Evolutionary conservation across 306 rosid species (phyloP), one percentile per base, ranked within the genome.

Genomic region (Astragalus glycyphyllos): DNA sequence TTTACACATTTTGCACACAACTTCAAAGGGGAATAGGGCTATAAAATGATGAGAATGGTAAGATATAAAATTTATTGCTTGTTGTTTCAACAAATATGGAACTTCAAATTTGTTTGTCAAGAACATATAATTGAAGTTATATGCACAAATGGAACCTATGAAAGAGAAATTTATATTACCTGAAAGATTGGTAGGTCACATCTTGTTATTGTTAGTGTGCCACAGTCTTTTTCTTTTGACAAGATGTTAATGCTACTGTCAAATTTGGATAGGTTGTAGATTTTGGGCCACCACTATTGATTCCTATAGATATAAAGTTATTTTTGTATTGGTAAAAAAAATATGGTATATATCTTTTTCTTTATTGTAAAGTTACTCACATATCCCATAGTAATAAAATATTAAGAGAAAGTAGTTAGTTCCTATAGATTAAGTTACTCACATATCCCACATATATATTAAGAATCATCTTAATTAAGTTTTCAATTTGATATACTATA

Each of bases 181-280:
- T 38, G 3, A 51, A 13, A 17, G 35, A 32, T 51, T 26, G 45
- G 71, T 14, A 7, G 66, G 70, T 37, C 57, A 65, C 37, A 48
- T 49, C 16, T 15, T 12, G 11, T 29, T 47, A 44, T 38, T 38
- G 38, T 35, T 58, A 17, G 23, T 72, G 75, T 20, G 23, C 23
- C 23, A 26, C 31, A 1, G 31, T 26, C 31, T 26, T 26, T 26
- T 26, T 26, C 31, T 26, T 26, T 26, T 26, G 31, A 26, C 31
- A 26, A 26, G 31, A 26, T 40, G 29, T 35, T 58, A 17, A 14
- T 73, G 75, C 47, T 53, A 35, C 26, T 69, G 69, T 47, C 44
- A 68, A 54, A 35, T 42, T 44, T 65, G 44, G 35, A 50, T 61
- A 72, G 54, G 38, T 58, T 29, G 12, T 77, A 65, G 65, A 42